Conservation (phyloP, 495 filamentous ascomycete species). For the Articulospora tetracladia region DNA sequence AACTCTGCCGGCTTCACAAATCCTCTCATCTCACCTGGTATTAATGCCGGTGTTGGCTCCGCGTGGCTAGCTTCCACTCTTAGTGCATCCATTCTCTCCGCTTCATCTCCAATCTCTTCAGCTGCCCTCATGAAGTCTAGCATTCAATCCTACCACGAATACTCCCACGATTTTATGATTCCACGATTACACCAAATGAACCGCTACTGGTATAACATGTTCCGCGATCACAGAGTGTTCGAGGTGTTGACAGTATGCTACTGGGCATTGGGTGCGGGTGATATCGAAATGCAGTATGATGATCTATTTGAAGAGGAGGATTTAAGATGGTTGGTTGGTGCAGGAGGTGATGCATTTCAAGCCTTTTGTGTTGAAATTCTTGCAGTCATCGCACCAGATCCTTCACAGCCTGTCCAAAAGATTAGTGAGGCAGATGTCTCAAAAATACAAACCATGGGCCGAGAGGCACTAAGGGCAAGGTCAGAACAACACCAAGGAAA, state of each 20-base stretch:
- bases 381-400: background rate
- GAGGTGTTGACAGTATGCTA: background rate
- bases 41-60: background rate
- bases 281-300: background rate
- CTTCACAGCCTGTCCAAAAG: background rate
- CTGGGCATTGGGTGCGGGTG: background rate
- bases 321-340: background rate
- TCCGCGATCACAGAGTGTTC: background rate
- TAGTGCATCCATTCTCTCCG: background rate
- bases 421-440: background rate
- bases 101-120: background rate
- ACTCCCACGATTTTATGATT: background rate
- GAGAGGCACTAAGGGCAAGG: background rate
- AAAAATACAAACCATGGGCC: background rate
- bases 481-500: background rate
- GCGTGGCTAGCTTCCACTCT: background rate
- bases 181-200: background rate
- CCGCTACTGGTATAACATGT: background rate
- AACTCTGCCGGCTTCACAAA: background rate
- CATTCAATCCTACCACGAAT: background rate
- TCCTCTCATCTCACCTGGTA: background rate
- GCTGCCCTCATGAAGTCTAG: background rate
- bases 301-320: background rate
- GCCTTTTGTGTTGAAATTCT: background rate
- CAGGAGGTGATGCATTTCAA: background rate